Base-by-base conservation (phyloP, 2,329 filamentous ascomycete genomes). In the Xylariaceae sp. region DNA sequence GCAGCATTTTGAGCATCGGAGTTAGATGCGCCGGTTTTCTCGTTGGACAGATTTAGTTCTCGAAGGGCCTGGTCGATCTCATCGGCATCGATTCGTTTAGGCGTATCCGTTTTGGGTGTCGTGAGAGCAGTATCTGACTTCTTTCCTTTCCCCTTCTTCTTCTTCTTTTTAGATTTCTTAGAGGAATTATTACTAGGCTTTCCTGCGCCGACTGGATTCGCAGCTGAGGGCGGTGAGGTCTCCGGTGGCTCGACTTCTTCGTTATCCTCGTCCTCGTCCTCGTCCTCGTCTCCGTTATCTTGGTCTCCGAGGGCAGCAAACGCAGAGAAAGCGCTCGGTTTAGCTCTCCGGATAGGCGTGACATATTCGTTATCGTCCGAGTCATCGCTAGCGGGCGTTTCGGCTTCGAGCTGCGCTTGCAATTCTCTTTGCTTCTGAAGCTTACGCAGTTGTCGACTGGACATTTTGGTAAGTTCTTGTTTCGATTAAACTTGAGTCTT, bases 51-150 rank as follows among this genome's bases (percentile, higher is more conserved):
- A 1, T 63, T 57, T 32, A 70, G 60, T 56, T 69, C 67, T 39
- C 56, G 60, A 40, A 84, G 71, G 2, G 77, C 80, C 54, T 72
- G 72, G 60, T 83, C 80, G 50, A 84, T 83, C 59, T 84, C 80
- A 55, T 83, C 80, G 27, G 75, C 68, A 0, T 68, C 70, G 30
- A 64, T 64, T 6, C 58, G 49, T 8, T 44, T 51, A 7, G 58
- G 29, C 19, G 37, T 32, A 31, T 65, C 56, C 37, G 57, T 51
- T 26, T 61, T 62, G 5, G 50, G 37, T 19, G 45, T 2, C 12
- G 51, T 50, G 1, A 56, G 39, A 2, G 60, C 49, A 31, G 58
- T 50, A 19, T 62, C 63, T 6, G 64, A 53, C 55, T 68, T 69
- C 55, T 68, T 69, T 30, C 57, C 61, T 61, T 69, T 68, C 61